These are phyloP conservation scores for Parsonsia alboflavescens DNA, from an alignment of 257 asterid genomes.

Conservation along the genomic window DNA sequence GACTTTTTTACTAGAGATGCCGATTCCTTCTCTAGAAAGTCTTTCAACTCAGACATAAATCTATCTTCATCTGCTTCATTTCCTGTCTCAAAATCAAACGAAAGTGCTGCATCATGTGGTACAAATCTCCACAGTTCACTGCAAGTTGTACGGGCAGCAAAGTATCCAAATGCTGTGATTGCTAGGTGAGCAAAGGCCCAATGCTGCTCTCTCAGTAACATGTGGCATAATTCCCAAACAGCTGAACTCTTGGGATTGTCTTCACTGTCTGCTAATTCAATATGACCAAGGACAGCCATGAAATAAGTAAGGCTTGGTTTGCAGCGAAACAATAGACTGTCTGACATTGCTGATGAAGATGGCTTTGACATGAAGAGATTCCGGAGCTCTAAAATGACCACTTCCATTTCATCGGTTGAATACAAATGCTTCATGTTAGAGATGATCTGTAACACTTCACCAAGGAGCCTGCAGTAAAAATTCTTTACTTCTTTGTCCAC, in stretches of 20 bases:
- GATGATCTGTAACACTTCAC: slow-evolving; percentile 65
- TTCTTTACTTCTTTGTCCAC: slow-evolving; percentile 43
- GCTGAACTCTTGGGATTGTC: slow-evolving; percentile 55
- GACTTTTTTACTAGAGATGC: slow-evolving; percentile 33
- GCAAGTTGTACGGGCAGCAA: slow-evolving; percentile 76
- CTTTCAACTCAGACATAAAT: slow-evolving; percentile 78
- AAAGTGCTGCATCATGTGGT: slow-evolving; percentile 86
- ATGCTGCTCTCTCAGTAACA: slow-evolving; percentile 73
- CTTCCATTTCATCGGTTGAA: slow-evolving; percentile 69
- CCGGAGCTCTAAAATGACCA: slow-evolving; percentile 69
- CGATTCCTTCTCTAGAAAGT: slow-evolving; percentile 75
- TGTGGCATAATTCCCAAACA: slow-evolving; percentile 71
- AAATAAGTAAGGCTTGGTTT: slow-evolving; percentile 72
- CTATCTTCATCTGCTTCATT: slow-evolving; percentile 63
- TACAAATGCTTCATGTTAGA: slow-evolving; percentile 64
- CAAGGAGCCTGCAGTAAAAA: slow-evolving; percentile 50
- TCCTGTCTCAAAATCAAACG: slow-evolving; percentile 68
- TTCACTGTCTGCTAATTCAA: slow-evolving; percentile 49
- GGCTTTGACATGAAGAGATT: slow-evolving; percentile 62
- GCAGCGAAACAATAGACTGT: slow-evolving; percentile 46
- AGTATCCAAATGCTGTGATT: slow-evolving; percentile 69
- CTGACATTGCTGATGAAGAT: slow-evolving; percentile 31
- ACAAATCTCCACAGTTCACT: slow-evolving; percentile 83
- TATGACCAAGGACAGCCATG: slow-evolving; percentile 81
- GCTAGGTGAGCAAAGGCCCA: slow-evolving; percentile 89